Evolutionary conservation across 129 eudicot genomes (phyloP), one percentile per base, ranked within the genome.

Genomic region (Erigeron canadensis): DNA sequence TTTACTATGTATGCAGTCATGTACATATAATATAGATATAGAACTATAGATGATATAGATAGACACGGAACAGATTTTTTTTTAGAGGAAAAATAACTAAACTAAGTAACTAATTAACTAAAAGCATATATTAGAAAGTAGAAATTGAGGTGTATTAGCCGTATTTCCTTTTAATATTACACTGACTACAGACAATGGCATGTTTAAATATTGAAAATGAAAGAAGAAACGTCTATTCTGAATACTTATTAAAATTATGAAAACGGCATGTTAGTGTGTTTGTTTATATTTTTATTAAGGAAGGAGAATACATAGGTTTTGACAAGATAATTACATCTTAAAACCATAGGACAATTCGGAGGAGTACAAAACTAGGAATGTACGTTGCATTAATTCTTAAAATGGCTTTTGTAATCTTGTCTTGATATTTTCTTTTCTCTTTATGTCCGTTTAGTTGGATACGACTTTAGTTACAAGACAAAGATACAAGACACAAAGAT

Each of bases 331-430:
- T n/a, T n/a, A n/a, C 9, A 6, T 40, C 66, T 60, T n/a, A 16
- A 15, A 70, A 61, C n/a, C 72, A 40, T 76, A 44, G 50, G 71
- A 70, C 65, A 70, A 63, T 63, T 42, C 55, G 72, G 60, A 66
- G 74, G 74, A 70, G 81, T 51, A 70, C 81, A 70, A 77, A 77
- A 51, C 72, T 63, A 77, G 72, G 77, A 77, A 77, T 77, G 42
- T 77, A 19, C 44, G 50, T 45, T 45, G 50, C 50, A 45, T 45
- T 10, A 59, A 59, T 68, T 28, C 65, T 37, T 42, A 15, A 66
- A 1, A 60, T 28, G 41, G 38, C 61, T 57, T 66, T 37, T 61
- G 48, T 0, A 45, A 73, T 72, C 10, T 56, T 58, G 17, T 59
- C 47, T 72, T 5, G 17, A 58, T 72, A 7, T 57, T 45, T 43